Evolutionary conservation across 1,284 basidiomycete genomes (phyloP), one percentile per base, ranked within the genome.

Genomic region (Sporisorium exsertum): DNA sequence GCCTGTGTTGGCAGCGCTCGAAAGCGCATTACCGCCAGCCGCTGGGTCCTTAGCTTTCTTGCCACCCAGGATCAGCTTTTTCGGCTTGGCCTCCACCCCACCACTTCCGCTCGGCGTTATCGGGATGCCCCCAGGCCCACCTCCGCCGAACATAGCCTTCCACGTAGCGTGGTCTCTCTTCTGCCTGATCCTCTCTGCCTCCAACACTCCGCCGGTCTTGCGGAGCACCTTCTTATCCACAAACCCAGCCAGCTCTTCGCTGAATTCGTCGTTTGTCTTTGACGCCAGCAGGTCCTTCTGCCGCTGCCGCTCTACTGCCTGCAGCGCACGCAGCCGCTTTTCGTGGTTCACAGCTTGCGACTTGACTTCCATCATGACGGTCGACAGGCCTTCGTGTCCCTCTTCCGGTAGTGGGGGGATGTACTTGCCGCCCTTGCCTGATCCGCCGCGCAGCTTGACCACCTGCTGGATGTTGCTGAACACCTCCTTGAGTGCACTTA

Each of bases 281-380:
- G 63, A 58, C 1, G 72, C 65, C n/a, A 72, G 33, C 43, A 75
- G 24, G 32, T 83, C 81, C 60, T 80, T 83, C 37, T 79, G 76
- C 13, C 84, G 72, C 56, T 78, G 72, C n/a, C 73, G 58, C 56
- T 85, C 84, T 1, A 81, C 84, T 0, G 81, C 79, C 63, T 83
- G 79, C 49, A 85, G 53, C 24, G 84, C 84, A 18, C 81, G 74
- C n/a, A 85, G 61, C 1, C 84, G 79, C 54, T 81, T 82, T 46
- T 83, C 84, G 52, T 84, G 84, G 63, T 85, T 83, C 18, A 84
- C 80, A 2, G 78, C 64, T 58, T 84, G 83, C 33, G 76, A 73
- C 24, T 81, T 79, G 50, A 85, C 84, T 50, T 85, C 84, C 61
- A 84, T 70, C 84, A 85, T 84, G 22, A 85, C 84, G 24, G 84